Evolutionary conservation across 1,284 basidiomycete species (phyloP), one percentile per base, ranked within the genome.

Genomic region (Austropuccinia psidii): DNA sequence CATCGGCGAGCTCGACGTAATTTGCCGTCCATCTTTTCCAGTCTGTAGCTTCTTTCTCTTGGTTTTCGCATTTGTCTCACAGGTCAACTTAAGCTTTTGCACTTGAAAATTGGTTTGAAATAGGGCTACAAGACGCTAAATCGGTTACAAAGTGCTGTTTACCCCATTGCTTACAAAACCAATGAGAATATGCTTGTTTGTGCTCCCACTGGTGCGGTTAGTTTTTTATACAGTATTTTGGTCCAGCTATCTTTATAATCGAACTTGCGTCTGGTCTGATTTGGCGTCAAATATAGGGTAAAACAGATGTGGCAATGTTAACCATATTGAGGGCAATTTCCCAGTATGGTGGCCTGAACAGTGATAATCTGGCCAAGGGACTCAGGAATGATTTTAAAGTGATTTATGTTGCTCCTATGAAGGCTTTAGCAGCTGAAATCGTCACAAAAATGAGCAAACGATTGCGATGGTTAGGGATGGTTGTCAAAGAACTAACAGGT

Each of bases 361-460:
- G 91, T 95, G 79, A 85, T 93, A 37, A 89, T 91, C 77, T 84
- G 89, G 33, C 47, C 33, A 52, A 43, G 24, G 58, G 41, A 45
- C 35, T 64, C 52, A 74, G 72, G 31, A 75, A 78, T 61, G 79
- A 81, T 37, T 98, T 98, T 84, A 98, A 99, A 81, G 88, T 99
- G 74, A 93, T 99, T 72, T 99, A 99, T 78, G 96, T 99, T 41
- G 96, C 96, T 9, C 96, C 96, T 0, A 98, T 98, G 93, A 99
- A 99, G 81, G 96, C 96, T 2, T 83, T 99, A 39, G 96, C 95
- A 0, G 87, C 93, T 1, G 96, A 99, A 80, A 93, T 98, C 76
- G 91, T 93, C 7, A 87, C 91, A 69, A 99, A 99, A 81, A 86
- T 98, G 43, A 86, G 88, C 33, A 97, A 90, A 83, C 85, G 96